Evolutionary conservation across 2,329 filamentous ascomycete species (phyloP), one percentile per base, ranked within the genome.

Genomic region (Aulographum hederae): DNA sequence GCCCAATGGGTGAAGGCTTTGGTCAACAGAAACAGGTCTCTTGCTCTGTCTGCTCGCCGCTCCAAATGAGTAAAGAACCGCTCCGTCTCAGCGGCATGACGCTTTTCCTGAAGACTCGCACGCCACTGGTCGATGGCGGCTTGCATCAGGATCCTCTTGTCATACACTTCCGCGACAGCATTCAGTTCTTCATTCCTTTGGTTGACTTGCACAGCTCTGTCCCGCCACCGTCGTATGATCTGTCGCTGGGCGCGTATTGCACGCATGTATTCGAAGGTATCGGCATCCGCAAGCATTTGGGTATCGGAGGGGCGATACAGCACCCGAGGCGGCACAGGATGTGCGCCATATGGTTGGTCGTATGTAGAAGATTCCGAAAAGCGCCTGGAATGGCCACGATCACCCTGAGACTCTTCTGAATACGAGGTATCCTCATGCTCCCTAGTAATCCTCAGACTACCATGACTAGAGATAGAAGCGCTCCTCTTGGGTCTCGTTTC

Each of bases 1-100:
- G 67, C 66, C 81, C 81, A 91, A 39, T 77, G 70, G 2, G 61
- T 66, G 34, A 80, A 72, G 2, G 68, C 65, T 46, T 71, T 74
- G 3, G 63, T 67, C 35, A 76, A 50, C 5, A 81, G 58, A 41
- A 71, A 76, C 8, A 78, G 53, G 44, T 78, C 64, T 36, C 77
- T 67, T 28, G 74, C 73, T 40, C 67, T 65, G 1, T 56, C 60
- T 18, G 76, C 76, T 28, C 71, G 65, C 31, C 53, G 58, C 46
- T 74, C 69, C 12, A 73, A 53, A 30, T 61, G 60, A 13, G 56
- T 55, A 40, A 64, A 71, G 40, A 69, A 71, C 23, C 52, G 53
- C 30, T 67, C 58, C 5, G 58, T 67, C 39, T 64, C 59, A 15
- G 45, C 50, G 11, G 41, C 47, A 28, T 58, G 56, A 10, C 52